Conservation (phyloP, 371 early-diverging fungal genomes). For the Polyrhizophydium stewartii region DNA sequence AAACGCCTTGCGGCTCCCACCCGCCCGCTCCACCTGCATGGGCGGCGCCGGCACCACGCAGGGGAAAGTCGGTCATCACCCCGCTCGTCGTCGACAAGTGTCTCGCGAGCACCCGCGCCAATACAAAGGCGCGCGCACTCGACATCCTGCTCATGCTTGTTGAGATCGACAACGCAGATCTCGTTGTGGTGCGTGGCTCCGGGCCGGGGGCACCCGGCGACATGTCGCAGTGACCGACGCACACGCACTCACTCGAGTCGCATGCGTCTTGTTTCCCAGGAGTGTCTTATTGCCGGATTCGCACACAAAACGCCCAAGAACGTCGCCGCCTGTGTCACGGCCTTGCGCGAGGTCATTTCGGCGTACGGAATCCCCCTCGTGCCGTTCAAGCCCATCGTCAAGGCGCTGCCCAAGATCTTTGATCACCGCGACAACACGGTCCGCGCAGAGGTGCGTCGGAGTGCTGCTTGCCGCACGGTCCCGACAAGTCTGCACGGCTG, state of each 20-base stretch:
- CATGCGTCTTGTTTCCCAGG: conserved; percentile 2
- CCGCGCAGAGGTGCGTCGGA: conserved; percentile 67
- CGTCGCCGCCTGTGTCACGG: conserved; percentile 69
- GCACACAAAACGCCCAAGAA: conserved; percentile 87
- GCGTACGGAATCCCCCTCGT: conserved; percentile 1
- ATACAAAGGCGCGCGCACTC: conserved; percentile 70
- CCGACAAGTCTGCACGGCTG: background rate
- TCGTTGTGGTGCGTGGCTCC: conserved; percentile 13
- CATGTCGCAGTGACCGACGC: too few relatives aligned
- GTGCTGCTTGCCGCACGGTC: background rate
- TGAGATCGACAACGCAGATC: conserved; percentile 65
- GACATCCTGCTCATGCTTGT: conserved; percentile 81
- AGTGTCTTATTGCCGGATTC: conserved; percentile 3
- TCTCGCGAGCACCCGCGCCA: conserved; percentile 74
- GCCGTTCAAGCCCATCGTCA: conserved; percentile 73
- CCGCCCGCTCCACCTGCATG: too few relatives aligned
- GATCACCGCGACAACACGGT: conserved; percentile 91
- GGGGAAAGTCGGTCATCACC: conserved; percentile 45
- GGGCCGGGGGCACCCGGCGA: too few relatives aligned
- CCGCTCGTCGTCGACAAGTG: conserved; percentile 86
- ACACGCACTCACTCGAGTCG: too few relatives aligned
- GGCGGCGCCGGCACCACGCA: too few relatives aligned
- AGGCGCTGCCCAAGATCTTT: conserved; percentile 82
- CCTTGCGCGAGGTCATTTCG: conserved; percentile 52
- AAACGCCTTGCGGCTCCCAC: too few relatives aligned